Evolutionary conservation across 805 yeast species (phyloP), one percentile per base, ranked within the genome.

Genomic region (Ogataea ramenticola): DNA sequence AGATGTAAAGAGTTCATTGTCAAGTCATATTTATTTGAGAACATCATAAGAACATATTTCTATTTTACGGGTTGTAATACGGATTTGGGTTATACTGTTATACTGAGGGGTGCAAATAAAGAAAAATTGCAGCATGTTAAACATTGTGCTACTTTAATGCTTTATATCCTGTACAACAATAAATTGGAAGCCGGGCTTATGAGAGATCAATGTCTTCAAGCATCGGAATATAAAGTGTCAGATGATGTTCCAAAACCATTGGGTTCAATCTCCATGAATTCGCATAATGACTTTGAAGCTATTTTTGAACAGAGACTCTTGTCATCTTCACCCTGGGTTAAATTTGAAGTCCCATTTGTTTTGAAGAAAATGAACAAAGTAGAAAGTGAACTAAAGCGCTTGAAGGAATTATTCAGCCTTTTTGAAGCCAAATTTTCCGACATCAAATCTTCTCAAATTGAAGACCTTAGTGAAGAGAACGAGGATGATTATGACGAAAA

Each of bases 261-360:
- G n/a, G 48, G 44, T 41, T 47, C 49, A 15, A 32, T 45, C 20
- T 40, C 58, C 2, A 49, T 55, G 15, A 53, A 46, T 41, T 49
- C 57, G 8, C 67, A 62, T 39, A 56, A 60, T 8, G 66, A 62
- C 21, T 61, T 61, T 27, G 47, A 51, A 40, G 36, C 45, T 4
- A 43, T 53, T n/a, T 48, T 80, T 42, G 58, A 68, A 16, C 66
- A 66, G n/a, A 66, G 87, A 47, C 65, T 79, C 4, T 64, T 91
- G 24, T 86, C 96, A 3, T 75, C 87, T 0, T 90, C 98, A 2
- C 97, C 99, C 0, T 77, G 89, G 42, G 90, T 90, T 0, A 69
- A 74, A 17, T 85, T 86, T 54, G 78, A 81, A 0, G 64, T 78
- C 3, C 99, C 99, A 15, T 47, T 43, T 44, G 49, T 48, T 8